phyloP scores from a whole-genome alignment of 805 yeast genomes.

The Kregervanrija fluxuum region DNA sequence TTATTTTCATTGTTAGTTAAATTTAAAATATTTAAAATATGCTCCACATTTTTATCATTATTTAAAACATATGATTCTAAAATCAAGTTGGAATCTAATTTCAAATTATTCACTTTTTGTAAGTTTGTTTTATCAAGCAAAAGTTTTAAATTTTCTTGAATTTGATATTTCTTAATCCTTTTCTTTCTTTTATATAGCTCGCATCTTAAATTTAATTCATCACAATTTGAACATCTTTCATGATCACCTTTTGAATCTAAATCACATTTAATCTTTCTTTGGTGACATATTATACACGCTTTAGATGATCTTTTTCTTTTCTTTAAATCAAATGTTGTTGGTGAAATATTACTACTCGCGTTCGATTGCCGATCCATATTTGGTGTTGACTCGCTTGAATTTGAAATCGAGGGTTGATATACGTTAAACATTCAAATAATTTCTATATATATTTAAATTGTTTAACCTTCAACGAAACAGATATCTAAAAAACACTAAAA shows the following conservation, averaged over 20 bases:
- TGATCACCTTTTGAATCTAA: conserved; percentile 39
- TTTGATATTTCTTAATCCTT: conserved; percentile 12
- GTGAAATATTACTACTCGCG: background rate
- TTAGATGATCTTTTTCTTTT: conserved; percentile 54
- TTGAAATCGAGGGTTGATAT: background rate
- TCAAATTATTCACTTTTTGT: conserved; percentile 7
- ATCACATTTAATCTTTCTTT: conserved; percentile 71
- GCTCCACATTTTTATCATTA: too few species aligned
- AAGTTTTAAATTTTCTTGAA: conserved; percentile 4
- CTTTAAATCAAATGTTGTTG: background rate
- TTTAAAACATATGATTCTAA: too few species aligned
- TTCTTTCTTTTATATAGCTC: conserved; percentile 50
- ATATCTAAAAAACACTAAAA: too few species aligned
- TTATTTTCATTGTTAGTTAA: too few species aligned
- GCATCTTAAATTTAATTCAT: conserved; percentile 58
- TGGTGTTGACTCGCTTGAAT: background rate
- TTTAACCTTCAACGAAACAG: too few species aligned
- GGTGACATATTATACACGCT: conserved; percentile 67
- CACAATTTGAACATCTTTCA: conserved; percentile 55
- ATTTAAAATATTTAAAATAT: too few species aligned
- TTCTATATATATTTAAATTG: too few species aligned
- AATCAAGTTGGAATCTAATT: conserved; percentile 6
- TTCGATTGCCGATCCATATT: background rate
- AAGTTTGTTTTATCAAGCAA: conserved; percentile 4
- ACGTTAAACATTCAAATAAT: too few species aligned